Evolutionary conservation across 768 basidiomycete genomes (phyloP).

Genomic region (Paxillus rubicundulus): DNA sequence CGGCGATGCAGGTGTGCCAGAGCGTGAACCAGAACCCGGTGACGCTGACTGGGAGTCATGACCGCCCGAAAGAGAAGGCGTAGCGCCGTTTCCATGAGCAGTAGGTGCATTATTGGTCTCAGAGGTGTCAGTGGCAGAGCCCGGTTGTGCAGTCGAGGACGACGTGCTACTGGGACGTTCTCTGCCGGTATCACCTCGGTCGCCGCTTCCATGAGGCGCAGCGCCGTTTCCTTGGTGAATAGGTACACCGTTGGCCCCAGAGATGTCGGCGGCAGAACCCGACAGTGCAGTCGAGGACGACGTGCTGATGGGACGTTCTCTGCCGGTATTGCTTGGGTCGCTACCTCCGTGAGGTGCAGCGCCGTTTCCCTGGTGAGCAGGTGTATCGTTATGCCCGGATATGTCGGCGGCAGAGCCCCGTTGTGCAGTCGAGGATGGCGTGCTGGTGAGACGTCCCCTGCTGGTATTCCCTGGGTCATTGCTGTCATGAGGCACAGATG

Average conservation of each 20-base stretch:
- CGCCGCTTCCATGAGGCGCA: neutral
- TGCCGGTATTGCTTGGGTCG: too few species aligned
- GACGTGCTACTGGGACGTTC: neutral
- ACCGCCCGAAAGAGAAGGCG: slow-evolving; percentile 1
- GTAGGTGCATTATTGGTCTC: neutral
- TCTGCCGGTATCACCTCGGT: neutral
- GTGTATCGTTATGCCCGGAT: too few species aligned
- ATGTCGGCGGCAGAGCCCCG: too few species aligned
- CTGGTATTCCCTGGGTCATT: too few species aligned
- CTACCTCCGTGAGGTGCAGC: too few species aligned
- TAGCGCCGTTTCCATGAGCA: neutral
- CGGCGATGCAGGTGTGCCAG: neutral
- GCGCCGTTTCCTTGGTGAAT: neutral
- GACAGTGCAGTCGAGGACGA: too few species aligned
- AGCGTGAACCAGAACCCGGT: slow-evolving; percentile 1
- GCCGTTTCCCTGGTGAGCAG: too few species aligned
- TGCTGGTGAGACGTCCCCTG: too few species aligned
- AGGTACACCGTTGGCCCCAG: neutral
- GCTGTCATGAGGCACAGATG: neutral
- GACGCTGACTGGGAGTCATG: neutral
- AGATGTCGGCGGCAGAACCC: neutral
- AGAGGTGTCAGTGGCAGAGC: slow-evolving; percentile 1
- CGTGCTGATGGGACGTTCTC: too few species aligned
- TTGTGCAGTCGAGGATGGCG: too few species aligned
- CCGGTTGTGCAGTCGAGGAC: neutral